Base-by-base conservation (phyloP, 2,329 filamentous ascomycete genomes). In the Colletotrichum sansevieriae region DNA sequence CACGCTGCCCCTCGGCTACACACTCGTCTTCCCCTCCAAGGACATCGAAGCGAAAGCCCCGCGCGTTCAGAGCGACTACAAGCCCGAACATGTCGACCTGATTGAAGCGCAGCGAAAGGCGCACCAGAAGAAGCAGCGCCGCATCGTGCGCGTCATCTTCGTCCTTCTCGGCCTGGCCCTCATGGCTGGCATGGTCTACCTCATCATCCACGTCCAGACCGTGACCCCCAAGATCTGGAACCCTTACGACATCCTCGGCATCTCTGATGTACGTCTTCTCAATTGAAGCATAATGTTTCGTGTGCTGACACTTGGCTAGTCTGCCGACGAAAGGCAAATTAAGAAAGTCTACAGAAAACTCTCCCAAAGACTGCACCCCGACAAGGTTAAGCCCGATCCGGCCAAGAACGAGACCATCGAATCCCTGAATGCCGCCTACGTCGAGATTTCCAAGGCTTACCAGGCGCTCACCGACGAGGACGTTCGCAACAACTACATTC, bases 391-490 rank as follows among this genome's bases (percentile, higher is more conserved):
- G 77, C 93, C 94, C 25, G 93, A 98, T 77, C 83, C 90, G 22
- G 83, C 91, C 71, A 96, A 95, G 83, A 99, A 99, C 81, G 90
- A 97, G 81, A 99, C 96, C 1, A 74, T 90, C 63, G 94, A 98
- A 74, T 87, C 84, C 18, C 87, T 98, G 74, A 99, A 96, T 80
- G 87, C 95, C 69, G 87, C 91, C 78, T 99, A 96, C 83, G 94
- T 98, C 65, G 95, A 98, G 77, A 88, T 98, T 75, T 96, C 94
- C 74, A 99, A 99, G 84, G 96, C 96, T 7, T 99, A 98, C 87
- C 97, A 99, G 82, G 92, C 96, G 3, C 88, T 99, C 56, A 99
- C 97, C 4, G 96, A 99, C 77, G 97, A 99, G 82, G 96, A 98
- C 47, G 88, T 98, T 70, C 92, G 96, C 76, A 97, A 97, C 82